Evolutionary conservation across 345 rosid genomes (phyloP), one percentile per base, ranked within the genome.

Genomic region (Ailanthus altissimus): DNA sequence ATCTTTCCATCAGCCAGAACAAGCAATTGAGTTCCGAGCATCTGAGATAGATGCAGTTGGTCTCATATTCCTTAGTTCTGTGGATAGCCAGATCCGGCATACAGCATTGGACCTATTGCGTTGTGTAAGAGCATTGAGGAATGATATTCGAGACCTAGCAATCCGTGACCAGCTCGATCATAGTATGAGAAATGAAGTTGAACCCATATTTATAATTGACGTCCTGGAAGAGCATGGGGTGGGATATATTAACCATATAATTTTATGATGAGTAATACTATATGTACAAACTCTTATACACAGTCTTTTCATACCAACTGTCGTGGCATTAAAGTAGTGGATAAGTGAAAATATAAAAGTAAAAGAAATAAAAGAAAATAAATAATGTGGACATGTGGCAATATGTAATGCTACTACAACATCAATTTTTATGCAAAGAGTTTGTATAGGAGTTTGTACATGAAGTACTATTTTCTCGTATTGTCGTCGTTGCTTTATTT

Each of bases 171-270:
- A 90, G 78, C 85, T 81, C 67, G 90, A 91, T 83, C 85, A 89
- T 85, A 80, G 71, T 79, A 76, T 90, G 80, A 89, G 89, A 84
- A 85, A 66, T 85, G 99, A 92, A 83, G 89, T 89, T 43, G 97
- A 90, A 79, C 99, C 97, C 45, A 93, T 96, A 81, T 93, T 89
- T 82, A 90, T 92, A 75, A 92, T 96, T 43, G 98, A 96, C 84
- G 97, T 96, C 85, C 84, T 96, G 64, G 99, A 96, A 87, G 98
- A 96, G 81, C 98, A 96, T 84, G 98, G 98, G 93, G 99, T 93
- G 73, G 79, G 91, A 59, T 79, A 70, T 36, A 64, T 53, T 74
- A 61, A 54, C 61, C 64, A 63, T 28, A 76, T 72, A 60, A 62
- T 78, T 75, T 58, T 32, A 32, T 1, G 2, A 1, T 32, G 38